Conservation (phyloP, 2,329 filamentous ascomycete genomes). For the Penicillium psychrosexuale region DNA sequence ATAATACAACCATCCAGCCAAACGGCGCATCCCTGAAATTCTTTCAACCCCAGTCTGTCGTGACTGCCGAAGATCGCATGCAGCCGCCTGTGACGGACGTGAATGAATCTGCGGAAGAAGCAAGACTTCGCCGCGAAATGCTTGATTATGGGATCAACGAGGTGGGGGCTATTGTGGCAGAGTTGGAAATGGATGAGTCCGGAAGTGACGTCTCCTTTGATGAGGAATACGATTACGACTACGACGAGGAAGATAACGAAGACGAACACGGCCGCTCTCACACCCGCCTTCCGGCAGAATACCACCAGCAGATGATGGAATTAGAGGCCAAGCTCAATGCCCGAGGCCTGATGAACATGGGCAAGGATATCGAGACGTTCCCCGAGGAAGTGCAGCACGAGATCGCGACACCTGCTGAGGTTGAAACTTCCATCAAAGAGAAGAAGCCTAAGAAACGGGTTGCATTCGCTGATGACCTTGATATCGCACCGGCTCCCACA, state of each 20-base stretch:
- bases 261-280: conserved; percentile 73
- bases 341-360: conserved; percentile 56
- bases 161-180: conserved; percentile 86
- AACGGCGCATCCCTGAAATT: conserved; percentile 12
- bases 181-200: conserved; percentile 76
- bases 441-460: conserved; percentile 62
- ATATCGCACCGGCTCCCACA: conserved; percentile 59
- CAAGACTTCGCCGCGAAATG: conserved; percentile 79
- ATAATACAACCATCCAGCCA: neutral
- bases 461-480: conserved; percentile 71
- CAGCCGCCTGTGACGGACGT: conserved; percentile 60
- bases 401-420: conserved; percentile 26
- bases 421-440: conserved; percentile 11
- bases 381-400: conserved; percentile 33
- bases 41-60: conserved; percentile 19
- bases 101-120: conserved; percentile 76
- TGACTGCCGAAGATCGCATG: conserved; percentile 21
- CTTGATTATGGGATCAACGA: conserved; percentile 83
- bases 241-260: conserved; percentile 61
- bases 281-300: conserved; percentile 67
- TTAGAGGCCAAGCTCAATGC: conserved; percentile 71
- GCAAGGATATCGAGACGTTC: conserved; percentile 44
- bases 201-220: conserved; percentile 51
- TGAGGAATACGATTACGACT: conserved; percentile 51
- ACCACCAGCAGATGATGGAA: conserved; percentile 78